Base-by-base conservation (phyloP, 768 basidiomycete genomes). In the Hypholoma fasciculare region DNA sequence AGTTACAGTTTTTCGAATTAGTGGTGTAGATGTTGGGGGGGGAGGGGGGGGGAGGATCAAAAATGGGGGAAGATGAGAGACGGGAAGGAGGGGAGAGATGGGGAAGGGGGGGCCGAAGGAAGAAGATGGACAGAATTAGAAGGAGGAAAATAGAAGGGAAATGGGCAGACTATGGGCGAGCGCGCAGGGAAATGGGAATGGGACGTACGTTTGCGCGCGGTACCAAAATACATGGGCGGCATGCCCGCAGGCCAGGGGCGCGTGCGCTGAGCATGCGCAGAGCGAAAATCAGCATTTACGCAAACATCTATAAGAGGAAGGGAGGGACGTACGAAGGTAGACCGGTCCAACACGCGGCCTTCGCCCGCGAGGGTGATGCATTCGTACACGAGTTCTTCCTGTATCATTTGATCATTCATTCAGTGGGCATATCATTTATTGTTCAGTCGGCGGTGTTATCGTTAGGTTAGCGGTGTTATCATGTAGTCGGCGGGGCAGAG, bases 321-420 rank as follows among this genome's bases (percentile, higher is more conserved):
- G 26, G 8, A 5, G 14, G 34, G 7, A 65, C 72, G 61, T 52
- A 78, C 78, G 58, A 77, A 77, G 46, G 73, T 60, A 7, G 76
- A 72, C 60, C 75, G 77, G 58, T 74, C 70, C 16, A 65, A 63
- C 34, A 69, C 65, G 37, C 72, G 67, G 23, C 76, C 75, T 36
- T 67, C 68, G 12, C 66, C 65, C 2, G 74, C 70, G 16, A 78
- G 61, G 3, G 67, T 61, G 52, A 74, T 62, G 59, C 77, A 78
- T 57, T 78, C 73, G 26, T 58, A 65, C 44, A 78, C 68, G 23
- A 78, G 57, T 39, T 78, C 77, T 54, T 74, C 72, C 77, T 79
- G 57, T 5, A 42, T 14, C 23, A 4, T 23, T 23, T 4, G 4
- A 23, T 23, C 23, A 4, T 23, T 23, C 23, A 23, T 1, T 23